Evolutionary conservation across 441 rosid species (phyloP).

Genomic region (Populus tomentosa): DNA sequence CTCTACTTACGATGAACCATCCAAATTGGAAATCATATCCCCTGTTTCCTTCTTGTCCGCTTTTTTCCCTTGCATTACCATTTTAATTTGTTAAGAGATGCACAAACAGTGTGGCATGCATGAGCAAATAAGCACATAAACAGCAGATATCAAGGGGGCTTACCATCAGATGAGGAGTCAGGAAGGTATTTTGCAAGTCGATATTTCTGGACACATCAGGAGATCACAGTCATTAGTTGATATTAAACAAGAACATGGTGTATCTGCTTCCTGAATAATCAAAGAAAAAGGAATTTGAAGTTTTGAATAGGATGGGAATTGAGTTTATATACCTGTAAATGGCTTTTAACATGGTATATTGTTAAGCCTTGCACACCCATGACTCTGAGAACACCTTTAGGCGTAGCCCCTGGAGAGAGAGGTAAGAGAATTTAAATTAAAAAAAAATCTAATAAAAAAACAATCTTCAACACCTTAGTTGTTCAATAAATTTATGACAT

Average conservation of each 20-base stretch:
- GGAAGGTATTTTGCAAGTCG: conserved; percentile 97
- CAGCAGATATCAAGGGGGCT: conserved; percentile 18
- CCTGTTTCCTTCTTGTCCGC: conserved; percentile 92
- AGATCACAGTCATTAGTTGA: conserved; percentile 14
- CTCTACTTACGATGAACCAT: conserved; percentile 87
- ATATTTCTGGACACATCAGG: conserved; percentile 64
- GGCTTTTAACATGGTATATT: conserved; percentile 97
- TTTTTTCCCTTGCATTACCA: conserved; percentile 60
- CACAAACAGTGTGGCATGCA: not conserved
- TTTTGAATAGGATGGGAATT: not conserved
- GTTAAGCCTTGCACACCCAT: conserved; percentile 98
- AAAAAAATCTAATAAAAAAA: not conserved
- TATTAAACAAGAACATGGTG: conserved; percentile 10
- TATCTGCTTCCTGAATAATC: not conserved
- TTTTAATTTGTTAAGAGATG: conserved; percentile 3
- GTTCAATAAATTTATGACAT: not conserved
- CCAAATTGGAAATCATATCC: conserved; percentile 72
- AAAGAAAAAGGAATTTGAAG: not conserved
- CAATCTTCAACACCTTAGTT: not conserved
- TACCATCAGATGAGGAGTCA: conserved; percentile 92
- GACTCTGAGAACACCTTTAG: conserved; percentile 97
- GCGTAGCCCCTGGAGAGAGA: conserved; percentile 76
- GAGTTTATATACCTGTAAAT: conserved; percentile 65
- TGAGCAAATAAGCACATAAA: not conserved
- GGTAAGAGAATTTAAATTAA: not conserved